Percentiles rank a stretch among this genome's conserved stretches.
phyloP scores from a whole-genome alignment of 208 protist species.

The Trypanosoma platydactyli region DNA sequence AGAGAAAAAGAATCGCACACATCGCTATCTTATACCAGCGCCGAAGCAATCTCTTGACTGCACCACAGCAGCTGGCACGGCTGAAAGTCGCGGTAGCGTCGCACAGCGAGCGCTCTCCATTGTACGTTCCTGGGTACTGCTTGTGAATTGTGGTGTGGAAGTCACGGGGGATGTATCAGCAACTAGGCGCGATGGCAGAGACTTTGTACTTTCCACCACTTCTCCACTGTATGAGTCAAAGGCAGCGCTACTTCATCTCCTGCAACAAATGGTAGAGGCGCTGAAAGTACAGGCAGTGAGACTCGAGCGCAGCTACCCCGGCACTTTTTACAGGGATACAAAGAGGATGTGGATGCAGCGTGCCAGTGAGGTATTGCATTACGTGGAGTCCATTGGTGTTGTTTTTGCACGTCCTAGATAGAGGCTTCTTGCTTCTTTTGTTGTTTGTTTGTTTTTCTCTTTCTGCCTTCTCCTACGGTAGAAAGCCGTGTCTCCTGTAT shows the following conservation, averaged over 20 bases:
- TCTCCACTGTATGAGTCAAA: constrained; percentile 69
- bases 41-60: neutral
- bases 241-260: constrained; percentile 37
- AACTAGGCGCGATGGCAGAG: constrained; percentile 33
- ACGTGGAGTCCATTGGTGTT: constrained; percentile 60
- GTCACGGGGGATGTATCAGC: constrained; percentile 8
- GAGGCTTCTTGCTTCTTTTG: neutral
- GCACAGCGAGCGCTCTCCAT: constrained; percentile 19
- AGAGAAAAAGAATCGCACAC: constrained; percentile 57
- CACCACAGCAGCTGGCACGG: neutral
- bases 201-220: constrained; percentile 39
- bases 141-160: constrained; percentile 66
- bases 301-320: constrained; percentile 65
- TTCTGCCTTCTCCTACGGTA: constrained; percentile 2
- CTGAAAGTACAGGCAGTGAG: constrained; percentile 64
- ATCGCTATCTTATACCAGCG: constrained; percentile 29
- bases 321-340: constrained; percentile 61
- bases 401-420: constrained; percentile 58
- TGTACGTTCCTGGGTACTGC: constrained; percentile 23
- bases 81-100: constrained; percentile 1
- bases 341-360: constrained; percentile 47
- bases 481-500: too few relatives aligned
- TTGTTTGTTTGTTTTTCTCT: too few relatives aligned
- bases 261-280: constrained; percentile 47
- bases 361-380: constrained; percentile 44